Conservation (phyloP, 257 asterid species). For the Solanum pinnatisectum region DNA sequence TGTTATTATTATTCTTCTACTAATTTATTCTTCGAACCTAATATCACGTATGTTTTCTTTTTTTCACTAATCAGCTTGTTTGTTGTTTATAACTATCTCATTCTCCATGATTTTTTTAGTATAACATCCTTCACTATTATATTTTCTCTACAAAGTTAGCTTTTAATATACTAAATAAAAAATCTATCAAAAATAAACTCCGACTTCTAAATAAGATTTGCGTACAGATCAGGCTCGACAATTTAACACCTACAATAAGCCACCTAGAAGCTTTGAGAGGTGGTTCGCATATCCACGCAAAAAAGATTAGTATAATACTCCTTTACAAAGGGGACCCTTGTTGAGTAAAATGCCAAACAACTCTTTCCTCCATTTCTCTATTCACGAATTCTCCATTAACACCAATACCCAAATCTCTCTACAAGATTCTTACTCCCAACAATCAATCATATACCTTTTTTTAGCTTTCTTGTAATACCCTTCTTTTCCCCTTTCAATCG, state of each 20-base stretch:
- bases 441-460: background rate
- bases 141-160: background rate
- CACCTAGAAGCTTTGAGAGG: background rate
- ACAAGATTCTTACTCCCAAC: background rate
- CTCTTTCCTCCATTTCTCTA: background rate
- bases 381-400: background rate
- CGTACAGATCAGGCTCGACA: too few relatives aligned
- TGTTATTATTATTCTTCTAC: background rate
- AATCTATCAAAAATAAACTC: too few relatives aligned
- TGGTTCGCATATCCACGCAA: background rate
- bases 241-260: background rate
- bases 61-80: background rate
- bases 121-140: background rate
- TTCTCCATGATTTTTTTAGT: background rate
- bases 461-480: background rate
- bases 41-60: background rate
- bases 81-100: too few relatives aligned
- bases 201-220: too few relatives aligned
- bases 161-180: too few relatives aligned
- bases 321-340: background rate
- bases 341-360: background rate
- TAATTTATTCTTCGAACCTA: background rate
- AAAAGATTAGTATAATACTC: background rate
- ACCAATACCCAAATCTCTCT: background rate
- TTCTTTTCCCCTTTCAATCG: background rate